These are phyloP conservation scores for Dacryopinax spathularia DNA, from an alignment of 768 basidiomycete genomes.

Conservation along the genomic window DNA sequence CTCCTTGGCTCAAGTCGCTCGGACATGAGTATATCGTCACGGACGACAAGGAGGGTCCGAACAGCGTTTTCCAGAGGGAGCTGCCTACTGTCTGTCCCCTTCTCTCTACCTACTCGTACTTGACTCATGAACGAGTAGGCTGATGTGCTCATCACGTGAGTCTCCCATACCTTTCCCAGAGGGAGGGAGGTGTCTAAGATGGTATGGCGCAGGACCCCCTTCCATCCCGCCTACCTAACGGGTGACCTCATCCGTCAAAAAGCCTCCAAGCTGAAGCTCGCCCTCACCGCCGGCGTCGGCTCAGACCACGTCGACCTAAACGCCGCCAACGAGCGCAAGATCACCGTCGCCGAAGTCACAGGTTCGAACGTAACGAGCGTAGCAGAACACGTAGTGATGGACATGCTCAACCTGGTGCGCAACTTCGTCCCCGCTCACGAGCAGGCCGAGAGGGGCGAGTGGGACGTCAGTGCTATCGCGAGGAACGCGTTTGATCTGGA, in stretches of 20 bases:
- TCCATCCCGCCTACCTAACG: constrained; percentile 24
- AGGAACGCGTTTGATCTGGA: constrained; percentile 24
- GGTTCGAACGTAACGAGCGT: constrained; percentile 25
- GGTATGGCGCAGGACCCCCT: constrained; percentile 12
- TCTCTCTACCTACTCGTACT: not conserved
- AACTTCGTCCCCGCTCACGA: constrained; percentile 24
- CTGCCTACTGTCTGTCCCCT: constrained; percentile 15
- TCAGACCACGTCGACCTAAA: constrained; percentile 22
- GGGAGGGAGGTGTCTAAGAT: constrained; percentile 54
- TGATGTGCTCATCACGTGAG: not conserved
- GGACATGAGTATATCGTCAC: constrained; percentile 29
- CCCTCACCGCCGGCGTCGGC: constrained; percentile 25
- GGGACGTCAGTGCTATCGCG: constrained; percentile 23
- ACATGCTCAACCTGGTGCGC: constrained; percentile 22
- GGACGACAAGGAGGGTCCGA: constrained; percentile 27
- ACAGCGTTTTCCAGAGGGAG: constrained; percentile 23
- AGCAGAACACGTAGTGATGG: constrained; percentile 23
- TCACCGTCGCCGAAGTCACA: constrained; percentile 24
- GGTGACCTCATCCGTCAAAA: constrained; percentile 21
- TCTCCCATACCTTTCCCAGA: not conserved
- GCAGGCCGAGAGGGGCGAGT: constrained; percentile 21
- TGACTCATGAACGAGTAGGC: constrained; percentile 7
- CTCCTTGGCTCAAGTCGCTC: constrained; percentile 23
- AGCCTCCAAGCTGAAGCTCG: constrained; percentile 22
- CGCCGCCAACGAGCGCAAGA: constrained; percentile 23